phyloP scores from a whole-genome alignment of 495 filamentous ascomycete species.

The Tuber borchii region DNA sequence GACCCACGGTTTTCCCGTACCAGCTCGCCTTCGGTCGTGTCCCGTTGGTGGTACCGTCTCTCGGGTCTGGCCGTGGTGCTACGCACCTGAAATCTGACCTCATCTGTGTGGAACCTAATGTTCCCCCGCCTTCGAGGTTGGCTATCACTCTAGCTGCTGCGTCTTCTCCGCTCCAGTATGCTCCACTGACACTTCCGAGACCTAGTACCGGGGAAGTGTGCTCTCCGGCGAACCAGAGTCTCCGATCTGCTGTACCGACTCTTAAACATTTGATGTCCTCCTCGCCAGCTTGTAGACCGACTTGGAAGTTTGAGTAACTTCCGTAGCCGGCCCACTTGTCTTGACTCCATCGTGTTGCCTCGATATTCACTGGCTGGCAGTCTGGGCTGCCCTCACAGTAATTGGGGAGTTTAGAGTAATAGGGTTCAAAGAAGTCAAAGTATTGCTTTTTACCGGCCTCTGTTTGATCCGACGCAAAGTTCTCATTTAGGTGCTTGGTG shows the following conservation, averaged over 20 bases:
- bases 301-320: constrained; percentile 85
- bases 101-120: constrained; percentile 10
- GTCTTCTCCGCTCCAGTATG: constrained; percentile 85
- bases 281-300: constrained; percentile 64
- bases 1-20: constrained; percentile 29
- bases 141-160: constrained; percentile 60
- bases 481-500: constrained; percentile 40
- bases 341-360: constrained; percentile 72
- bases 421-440: constrained; percentile 62
- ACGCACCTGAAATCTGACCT: background rate
- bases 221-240: constrained; percentile 88
- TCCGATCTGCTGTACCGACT: constrained; percentile 59
- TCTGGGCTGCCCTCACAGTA: constrained; percentile 51
- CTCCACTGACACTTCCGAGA: constrained; percentile 78
- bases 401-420: constrained; percentile 66
- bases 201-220: constrained; percentile 89
- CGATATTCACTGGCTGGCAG: constrained; percentile 58
- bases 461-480: constrained; percentile 48
- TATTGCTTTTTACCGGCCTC: constrained; percentile 46
- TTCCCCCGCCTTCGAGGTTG: constrained; percentile 19
- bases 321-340: constrained; percentile 82
- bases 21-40: constrained; percentile 18
- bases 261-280: constrained; percentile 68
- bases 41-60: constrained; percentile 19
- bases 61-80: constrained; percentile 14